Conservation (phyloP, 306 rosid genomes). For the Castanea crenata region DNA sequence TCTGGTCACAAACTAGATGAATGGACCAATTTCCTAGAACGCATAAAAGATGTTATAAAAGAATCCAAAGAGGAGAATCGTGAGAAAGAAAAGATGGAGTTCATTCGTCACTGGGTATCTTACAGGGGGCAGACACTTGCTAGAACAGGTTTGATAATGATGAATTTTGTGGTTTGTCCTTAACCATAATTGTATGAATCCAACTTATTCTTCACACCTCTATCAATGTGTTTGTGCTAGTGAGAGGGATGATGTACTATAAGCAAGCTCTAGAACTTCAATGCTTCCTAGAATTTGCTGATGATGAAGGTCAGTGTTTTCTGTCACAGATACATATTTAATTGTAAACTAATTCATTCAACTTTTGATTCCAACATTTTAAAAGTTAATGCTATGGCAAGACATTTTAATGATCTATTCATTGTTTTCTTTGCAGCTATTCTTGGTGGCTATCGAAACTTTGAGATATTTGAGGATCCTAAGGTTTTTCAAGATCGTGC, state of each 20-base stretch:
- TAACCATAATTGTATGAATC: conserved; percentile 10
- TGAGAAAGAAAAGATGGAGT: conserved; percentile 36
- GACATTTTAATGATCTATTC: conserved; percentile 11
- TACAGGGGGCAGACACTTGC: conserved; percentile 92
- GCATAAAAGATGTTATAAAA: conserved; percentile 23
- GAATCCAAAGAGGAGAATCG: background rate
- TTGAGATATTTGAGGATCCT: background rate
- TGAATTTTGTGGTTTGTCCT: background rate
- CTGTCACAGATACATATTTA: background rate
- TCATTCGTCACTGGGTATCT: conserved; percentile 79
- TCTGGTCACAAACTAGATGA: conserved; percentile 60
- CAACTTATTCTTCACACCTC: conserved; percentile 17
- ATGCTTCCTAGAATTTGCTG: conserved; percentile 59
- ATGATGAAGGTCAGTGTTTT: conserved; percentile 54
- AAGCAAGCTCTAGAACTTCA: conserved; percentile 71
- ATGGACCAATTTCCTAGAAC: conserved; percentile 73
- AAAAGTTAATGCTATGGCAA: background rate
- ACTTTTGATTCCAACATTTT: conserved; percentile 8
- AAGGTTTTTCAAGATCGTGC: conserved; percentile 38
- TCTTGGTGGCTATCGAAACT: conserved; percentile 39
- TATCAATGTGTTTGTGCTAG: conserved; percentile 38
- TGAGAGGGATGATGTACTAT: conserved; percentile 99
- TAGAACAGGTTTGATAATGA: conserved; percentile 72
- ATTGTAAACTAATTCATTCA: background rate
- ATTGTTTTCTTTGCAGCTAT: conserved; percentile 42